Evolutionary conservation across 768 basidiomycete genomes (phyloP).

Genomic region (Austroboletus festivus): DNA sequence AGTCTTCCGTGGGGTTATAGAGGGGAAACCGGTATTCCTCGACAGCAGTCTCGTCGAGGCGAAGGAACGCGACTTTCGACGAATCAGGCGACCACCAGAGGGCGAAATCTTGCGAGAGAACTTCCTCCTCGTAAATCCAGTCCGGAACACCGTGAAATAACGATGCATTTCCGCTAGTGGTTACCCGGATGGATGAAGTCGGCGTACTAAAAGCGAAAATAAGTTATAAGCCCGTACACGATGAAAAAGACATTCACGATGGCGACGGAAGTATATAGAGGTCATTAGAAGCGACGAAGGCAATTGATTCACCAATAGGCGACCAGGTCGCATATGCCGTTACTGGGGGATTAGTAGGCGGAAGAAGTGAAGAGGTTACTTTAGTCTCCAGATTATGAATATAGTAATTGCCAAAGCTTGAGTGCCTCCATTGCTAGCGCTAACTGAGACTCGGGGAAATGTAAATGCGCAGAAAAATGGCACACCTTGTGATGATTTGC

Average conservation of each 20-base stretch:
- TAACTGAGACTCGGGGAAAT: constrained; percentile 3
- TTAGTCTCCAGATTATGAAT: constrained; percentile 76
- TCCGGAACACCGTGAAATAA: constrained; percentile 94
- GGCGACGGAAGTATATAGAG: constrained; percentile 78
- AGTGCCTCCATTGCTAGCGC: constrained; percentile 93
- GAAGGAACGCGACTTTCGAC: constrained; percentile 70
- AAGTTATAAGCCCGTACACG: not conserved
- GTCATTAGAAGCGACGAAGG: constrained; percentile 84
- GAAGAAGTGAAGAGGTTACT: constrained; percentile 65
- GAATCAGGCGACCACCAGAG: constrained; percentile 87
- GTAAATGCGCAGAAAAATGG: not conserved
- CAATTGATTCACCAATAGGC: constrained; percentile 76
- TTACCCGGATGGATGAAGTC: constrained; percentile 66
- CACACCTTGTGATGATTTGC: constrained; percentile 68
- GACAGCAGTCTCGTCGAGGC: constrained; percentile 85
- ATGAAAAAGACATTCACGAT: constrained; percentile 41
- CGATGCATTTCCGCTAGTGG: constrained; percentile 73
- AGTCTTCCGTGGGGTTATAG: constrained; percentile 81
- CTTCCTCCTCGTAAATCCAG: constrained; percentile 97
- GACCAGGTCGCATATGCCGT: constrained; percentile 87
- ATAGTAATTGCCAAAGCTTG: constrained; percentile 88
- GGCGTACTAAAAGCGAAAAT: constrained; percentile 29
- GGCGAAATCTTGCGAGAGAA: constrained; percentile 67
- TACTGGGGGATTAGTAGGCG: constrained; percentile 64
- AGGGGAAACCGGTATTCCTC: constrained; percentile 85